phyloP scores from a whole-genome alignment of 2,329 filamentous ascomycete genomes.

The Colletotrichum sp. region DNA sequence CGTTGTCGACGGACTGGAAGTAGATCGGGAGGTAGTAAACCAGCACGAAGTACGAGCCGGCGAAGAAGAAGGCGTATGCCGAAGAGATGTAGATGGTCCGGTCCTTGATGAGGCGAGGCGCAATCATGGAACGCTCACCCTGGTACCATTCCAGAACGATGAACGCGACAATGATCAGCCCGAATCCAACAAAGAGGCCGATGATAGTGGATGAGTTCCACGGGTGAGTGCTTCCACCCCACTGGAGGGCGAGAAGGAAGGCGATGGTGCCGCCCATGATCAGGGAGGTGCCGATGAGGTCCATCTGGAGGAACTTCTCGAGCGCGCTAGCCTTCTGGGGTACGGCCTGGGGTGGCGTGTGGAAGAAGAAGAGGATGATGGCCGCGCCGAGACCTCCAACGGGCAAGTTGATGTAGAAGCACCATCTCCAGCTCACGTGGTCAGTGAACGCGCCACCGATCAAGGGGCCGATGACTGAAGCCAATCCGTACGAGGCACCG shows the following conservation, averaged over 20 bases:
- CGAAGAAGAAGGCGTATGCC: conserved; percentile 46
- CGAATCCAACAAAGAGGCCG: conserved; percentile 46
- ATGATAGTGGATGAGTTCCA: conserved; percentile 48
- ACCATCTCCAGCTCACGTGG: conserved; percentile 42
- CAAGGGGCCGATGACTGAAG: conserved; percentile 39
- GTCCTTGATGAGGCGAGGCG: conserved; percentile 40
- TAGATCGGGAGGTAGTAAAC: conserved; percentile 56
- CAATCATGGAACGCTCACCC: conserved; percentile 51
- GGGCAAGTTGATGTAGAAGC: conserved; percentile 43
- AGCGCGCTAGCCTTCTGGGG: conserved; percentile 38
- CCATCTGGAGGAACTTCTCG: conserved; percentile 55
- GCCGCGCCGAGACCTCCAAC: conserved; percentile 37
- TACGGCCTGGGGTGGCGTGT: conserved; percentile 41
- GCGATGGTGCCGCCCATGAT: conserved; percentile 49
- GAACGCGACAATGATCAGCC: conserved; percentile 39
- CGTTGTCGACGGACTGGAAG: conserved; percentile 46
- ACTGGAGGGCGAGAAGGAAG: conserved; percentile 53
- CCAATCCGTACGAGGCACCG: conserved; percentile 39
- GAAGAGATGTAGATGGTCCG: conserved; percentile 42
- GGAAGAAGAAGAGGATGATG: conserved; percentile 47
- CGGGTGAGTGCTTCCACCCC: conserved; percentile 46
- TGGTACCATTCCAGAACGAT: conserved; percentile 41
- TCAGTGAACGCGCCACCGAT: conserved; percentile 43
- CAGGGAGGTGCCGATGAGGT: conserved; percentile 47
- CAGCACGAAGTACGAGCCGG: conserved; percentile 47